Evolutionary conservation across 768 basidiomycete species (phyloP).

Genomic region (Mycena filopes): DNA sequence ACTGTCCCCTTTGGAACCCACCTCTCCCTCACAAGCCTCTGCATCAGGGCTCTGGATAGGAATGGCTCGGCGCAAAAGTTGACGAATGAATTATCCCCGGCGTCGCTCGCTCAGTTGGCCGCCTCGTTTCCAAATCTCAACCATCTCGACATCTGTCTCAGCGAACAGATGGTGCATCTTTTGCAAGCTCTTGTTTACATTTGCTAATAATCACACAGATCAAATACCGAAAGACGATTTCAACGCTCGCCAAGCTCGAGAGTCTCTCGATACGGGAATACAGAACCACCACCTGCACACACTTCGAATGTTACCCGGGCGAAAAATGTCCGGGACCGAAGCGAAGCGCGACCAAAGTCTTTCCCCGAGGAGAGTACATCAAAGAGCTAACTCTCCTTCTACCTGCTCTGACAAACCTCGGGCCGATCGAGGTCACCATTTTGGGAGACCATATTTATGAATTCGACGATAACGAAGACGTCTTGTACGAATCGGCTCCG

Average conservation of each 20-base stretch:
- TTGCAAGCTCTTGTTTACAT: not conserved
- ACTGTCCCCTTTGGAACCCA: not conserved
- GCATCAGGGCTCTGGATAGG: not conserved
- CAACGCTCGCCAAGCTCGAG: not conserved
- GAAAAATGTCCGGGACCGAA: not conserved
- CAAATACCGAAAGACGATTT: not conserved
- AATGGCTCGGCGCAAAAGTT: not conserved
- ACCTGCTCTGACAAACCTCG: not conserved
- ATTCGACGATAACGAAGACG: not conserved
- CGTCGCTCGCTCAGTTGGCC: not conserved
- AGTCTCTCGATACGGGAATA: not conserved
- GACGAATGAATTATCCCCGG: not conserved
- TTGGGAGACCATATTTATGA: not conserved
- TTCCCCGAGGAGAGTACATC: not conserved
- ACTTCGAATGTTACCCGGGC: not conserved
- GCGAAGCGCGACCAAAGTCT: not conserved
- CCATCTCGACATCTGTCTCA: not conserved
- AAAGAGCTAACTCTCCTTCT: not conserved
- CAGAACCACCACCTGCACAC: not conserved
- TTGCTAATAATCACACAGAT: not conserved
- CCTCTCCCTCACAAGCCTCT: not conserved
- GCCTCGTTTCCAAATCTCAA: conserved; percentile 12
- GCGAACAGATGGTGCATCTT: not conserved
- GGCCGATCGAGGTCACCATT: not conserved
- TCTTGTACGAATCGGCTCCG: not conserved